A percentile compares a stretch with the other conserved stretches of the same genome.
Evolutionary conservation across 495 filamentous ascomycete genomes (phyloP).

Genomic region (Podospora tetraspora): DNA sequence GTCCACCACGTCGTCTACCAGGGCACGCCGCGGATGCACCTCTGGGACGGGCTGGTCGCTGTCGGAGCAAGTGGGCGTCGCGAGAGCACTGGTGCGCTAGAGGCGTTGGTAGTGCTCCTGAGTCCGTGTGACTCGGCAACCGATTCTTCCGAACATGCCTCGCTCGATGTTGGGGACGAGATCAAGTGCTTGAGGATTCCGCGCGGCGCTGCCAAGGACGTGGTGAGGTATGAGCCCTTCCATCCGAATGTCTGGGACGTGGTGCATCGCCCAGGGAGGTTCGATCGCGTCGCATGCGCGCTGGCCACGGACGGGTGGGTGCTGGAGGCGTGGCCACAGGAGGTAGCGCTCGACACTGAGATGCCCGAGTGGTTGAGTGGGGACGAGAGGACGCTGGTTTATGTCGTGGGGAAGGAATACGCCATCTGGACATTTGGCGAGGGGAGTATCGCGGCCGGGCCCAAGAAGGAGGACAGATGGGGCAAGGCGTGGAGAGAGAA

Average conservation of each 20-base stretch:
- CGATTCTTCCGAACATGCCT: not conserved
- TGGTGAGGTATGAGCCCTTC: not conserved
- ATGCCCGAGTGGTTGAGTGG: slow-evolving; percentile 6
- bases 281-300: not conserved
- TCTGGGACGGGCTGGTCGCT: slow-evolving; percentile 13
- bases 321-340: not conserved
- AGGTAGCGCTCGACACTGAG: not conserved
- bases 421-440: slow-evolving; percentile 15
- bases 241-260: not conserved
- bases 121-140: not conserved
- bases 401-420: slow-evolving; percentile 11
- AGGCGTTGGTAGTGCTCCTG: not conserved
- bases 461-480: slow-evolving; percentile 2
- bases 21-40: slow-evolving; percentile 2
- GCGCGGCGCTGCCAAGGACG: not conserved
- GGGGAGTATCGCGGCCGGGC: not conserved
- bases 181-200: not conserved
- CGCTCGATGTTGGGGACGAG: not conserved
- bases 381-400: slow-evolving; percentile 14
- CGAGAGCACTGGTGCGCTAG: not conserved
- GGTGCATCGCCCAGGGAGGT: not conserved
- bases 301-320: not conserved
- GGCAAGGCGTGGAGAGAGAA: slow-evolving; percentile 1
- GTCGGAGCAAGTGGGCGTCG: not conserved
- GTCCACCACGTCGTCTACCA: slow-evolving; percentile 10